Evolutionary conservation across 2,329 filamentous ascomycete genomes (phyloP).

Genomic region (Trichophyton rubrum): DNA sequence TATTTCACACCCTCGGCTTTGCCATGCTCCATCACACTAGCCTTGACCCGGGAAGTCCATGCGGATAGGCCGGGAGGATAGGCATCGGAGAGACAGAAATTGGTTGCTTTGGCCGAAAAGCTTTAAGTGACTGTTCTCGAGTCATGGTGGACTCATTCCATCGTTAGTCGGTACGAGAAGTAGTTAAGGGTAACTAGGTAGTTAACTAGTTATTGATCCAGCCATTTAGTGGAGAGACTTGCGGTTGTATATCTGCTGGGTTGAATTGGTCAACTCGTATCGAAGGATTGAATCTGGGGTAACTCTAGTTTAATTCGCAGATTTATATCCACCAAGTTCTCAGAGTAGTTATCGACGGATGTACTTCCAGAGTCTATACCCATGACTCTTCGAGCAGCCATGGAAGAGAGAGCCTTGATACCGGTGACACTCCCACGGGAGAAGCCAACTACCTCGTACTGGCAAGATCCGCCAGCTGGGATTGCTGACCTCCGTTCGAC

Average conservation of each 20-base stretch:
- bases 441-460: conserved; percentile 21
- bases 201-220: no score
- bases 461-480: conserved; percentile 25
- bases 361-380: background rate
- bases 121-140: background rate
- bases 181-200: no score
- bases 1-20: no score
- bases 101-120: background rate
- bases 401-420: conserved; percentile 12
- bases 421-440: conserved; percentile 16
- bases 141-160: background rate
- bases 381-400: background rate
- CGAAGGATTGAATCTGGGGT: no score
- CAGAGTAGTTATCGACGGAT: background rate
- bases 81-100: background rate
- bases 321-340: background rate
- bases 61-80: background rate
- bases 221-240: no score
- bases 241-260: no score
- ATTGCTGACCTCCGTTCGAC: conserved; percentile 17
- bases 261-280: no score
- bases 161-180: no score
- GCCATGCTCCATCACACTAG: no score
- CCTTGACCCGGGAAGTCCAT: background rate
- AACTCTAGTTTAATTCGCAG: no score